Evolutionary conservation across 306 rosid species (phyloP).

Genomic region (Morella rubra): DNA sequence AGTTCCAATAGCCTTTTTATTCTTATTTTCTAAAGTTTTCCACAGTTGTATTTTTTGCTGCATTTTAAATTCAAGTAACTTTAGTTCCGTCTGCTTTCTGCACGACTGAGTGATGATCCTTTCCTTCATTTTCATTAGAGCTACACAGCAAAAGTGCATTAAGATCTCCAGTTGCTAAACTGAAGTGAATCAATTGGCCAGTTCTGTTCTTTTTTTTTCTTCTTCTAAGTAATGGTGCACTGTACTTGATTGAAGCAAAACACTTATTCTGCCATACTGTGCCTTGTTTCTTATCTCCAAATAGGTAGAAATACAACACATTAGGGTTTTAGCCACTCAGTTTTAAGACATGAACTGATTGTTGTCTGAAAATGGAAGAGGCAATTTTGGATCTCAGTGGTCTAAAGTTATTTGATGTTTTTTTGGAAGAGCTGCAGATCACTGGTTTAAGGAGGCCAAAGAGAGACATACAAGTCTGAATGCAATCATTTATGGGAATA

Average conservation of each 20-base stretch:
- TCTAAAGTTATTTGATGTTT: slow-evolving; percentile 48
- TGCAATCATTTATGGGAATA: slow-evolving; percentile 84
- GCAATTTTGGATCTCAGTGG: slow-evolving; percentile 26
- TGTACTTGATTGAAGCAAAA: not conserved
- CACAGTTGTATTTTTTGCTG: not conserved
- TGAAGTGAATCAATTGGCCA: not conserved
- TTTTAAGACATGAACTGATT: slow-evolving; percentile 17
- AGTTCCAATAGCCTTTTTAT: not conserved
- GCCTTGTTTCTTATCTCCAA: slow-evolving; percentile 7
- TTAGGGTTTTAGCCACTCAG: slow-evolving; percentile 26
- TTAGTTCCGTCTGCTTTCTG: not conserved
- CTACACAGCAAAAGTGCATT: not conserved
- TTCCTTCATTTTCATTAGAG: not conserved
- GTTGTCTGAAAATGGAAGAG: slow-evolving; percentile 7
- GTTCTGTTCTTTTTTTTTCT: not conserved
- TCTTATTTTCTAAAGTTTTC: not conserved
- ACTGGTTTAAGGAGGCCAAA: slow-evolving; percentile 90
- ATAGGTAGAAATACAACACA: not conserved
- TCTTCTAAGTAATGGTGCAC: not conserved
- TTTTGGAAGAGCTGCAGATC: slow-evolving; percentile 96
- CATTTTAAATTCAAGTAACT: not conserved
- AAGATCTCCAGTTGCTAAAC: not conserved
- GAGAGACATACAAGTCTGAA: slow-evolving; percentile 67
- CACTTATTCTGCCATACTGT: not conserved
- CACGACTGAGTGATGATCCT: not conserved